Conservation (phyloP, 441 rosid genomes). For the Hura crepitans region DNA sequence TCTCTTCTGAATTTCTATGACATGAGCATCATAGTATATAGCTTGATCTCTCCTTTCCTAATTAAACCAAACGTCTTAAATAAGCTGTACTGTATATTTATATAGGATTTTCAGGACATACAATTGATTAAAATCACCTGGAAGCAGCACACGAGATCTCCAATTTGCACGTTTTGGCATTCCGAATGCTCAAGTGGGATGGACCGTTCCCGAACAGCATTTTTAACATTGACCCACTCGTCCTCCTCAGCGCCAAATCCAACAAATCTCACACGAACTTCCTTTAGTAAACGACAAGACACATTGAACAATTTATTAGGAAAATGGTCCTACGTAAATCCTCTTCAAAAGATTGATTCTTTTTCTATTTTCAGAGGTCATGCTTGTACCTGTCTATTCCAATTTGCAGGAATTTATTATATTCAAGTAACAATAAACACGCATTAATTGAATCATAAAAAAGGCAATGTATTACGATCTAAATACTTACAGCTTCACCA, state of each 20-base stretch:
- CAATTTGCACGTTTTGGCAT: conserved; percentile 46
- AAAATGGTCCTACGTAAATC: neutral
- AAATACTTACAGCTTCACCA: conserved; percentile 57
- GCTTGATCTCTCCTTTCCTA: conserved; percentile 63
- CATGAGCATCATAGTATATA: conserved; percentile 52
- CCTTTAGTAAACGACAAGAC: conserved; percentile 42
- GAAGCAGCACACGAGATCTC: conserved; percentile 57
- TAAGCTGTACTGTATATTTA: neutral
- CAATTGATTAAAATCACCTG: conserved; percentile 37
- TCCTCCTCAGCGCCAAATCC: conserved; percentile 71
- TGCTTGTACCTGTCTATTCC: neutral
- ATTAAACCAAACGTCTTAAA: neutral
- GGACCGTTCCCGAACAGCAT: conserved; percentile 52
- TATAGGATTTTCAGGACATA: neutral
- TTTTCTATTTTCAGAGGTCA: neutral
- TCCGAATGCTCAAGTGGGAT: conserved; percentile 55
- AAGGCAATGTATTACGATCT: conserved; percentile 1
- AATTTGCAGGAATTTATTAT: neutral
- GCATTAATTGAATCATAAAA: neutral
- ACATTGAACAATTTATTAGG: conserved; percentile 18
- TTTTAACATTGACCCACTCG: conserved; percentile 56
- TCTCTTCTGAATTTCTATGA: conserved; percentile 45
- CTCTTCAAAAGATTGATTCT: too few species aligned
- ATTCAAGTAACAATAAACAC: neutral
- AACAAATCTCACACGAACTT: conserved; percentile 59